Evolutionary conservation across 106 monocot genomes (phyloP).

Genomic region (Dendrobium officinale): DNA sequence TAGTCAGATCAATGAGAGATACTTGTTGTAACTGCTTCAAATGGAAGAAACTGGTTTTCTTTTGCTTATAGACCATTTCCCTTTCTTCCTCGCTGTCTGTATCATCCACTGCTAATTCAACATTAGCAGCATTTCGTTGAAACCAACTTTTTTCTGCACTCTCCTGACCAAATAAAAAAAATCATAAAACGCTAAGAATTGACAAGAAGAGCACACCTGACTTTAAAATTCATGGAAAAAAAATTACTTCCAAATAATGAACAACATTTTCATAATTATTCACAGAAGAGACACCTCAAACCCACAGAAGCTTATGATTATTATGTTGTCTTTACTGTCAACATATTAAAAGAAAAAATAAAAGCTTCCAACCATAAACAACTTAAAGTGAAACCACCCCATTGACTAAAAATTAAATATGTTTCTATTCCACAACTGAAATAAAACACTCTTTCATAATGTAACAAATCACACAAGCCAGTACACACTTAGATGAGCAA

Average conservation of each 20-base stretch:
- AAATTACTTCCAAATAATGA: not conserved
- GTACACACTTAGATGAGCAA: too few species aligned
- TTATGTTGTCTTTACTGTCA: too few species aligned
- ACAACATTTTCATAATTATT: not conserved
- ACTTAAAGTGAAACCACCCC: too few species aligned
- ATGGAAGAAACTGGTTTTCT: slow-evolving; percentile 9
- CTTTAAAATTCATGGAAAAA: not conserved
- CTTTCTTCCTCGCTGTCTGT: slow-evolving; percentile 20
- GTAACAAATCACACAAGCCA: too few species aligned
- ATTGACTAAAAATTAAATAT: too few species aligned
- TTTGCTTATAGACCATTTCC: slow-evolving; percentile 10
- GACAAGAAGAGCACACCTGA: not conserved
- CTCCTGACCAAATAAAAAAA: slow-evolving; percentile 12
- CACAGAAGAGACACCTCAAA: not conserved
- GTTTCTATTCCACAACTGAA: too few species aligned
- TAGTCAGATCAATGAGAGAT: slow-evolving; percentile 1
- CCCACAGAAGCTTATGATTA: not conserved
- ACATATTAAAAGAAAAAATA: too few species aligned
- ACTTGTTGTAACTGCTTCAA: slow-evolving; percentile 21
- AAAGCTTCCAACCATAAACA: too few species aligned
- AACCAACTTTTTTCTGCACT: slow-evolving; percentile 12
- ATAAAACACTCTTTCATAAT: too few species aligned
- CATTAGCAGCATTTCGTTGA: slow-evolving; percentile 20
- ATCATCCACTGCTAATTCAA: slow-evolving; percentile 16
- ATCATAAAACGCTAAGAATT: not conserved